A percentile compares a stretch with the other conserved stretches of the same genome.
Conservation (phyloP, 495 filamentous ascomycete genomes). For the Penicillium salamii region DNA sequence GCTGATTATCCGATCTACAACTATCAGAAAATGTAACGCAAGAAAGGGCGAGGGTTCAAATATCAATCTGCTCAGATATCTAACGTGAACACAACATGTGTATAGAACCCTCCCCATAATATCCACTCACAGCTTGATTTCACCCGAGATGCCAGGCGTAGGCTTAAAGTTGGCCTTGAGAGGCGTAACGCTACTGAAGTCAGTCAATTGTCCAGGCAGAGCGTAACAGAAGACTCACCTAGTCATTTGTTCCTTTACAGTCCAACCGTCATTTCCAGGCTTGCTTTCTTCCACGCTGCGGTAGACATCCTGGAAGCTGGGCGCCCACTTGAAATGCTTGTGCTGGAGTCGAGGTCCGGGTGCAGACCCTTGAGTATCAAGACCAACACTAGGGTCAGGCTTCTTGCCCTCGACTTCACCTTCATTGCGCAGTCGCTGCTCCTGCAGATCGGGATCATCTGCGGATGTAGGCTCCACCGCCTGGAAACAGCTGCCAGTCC, state of each 20-base stretch:
- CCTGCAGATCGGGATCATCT: slow-evolving; percentile 47
- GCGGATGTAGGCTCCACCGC: slow-evolving; percentile 51
- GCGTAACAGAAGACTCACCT: slow-evolving; percentile 56
- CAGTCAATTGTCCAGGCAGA: slow-evolving; percentile 6
- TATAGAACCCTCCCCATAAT: slow-evolving; percentile 18
- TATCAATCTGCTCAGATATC: slow-evolving; percentile 31
- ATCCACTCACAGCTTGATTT: slow-evolving; percentile 87
- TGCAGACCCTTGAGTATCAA: slow-evolving; percentile 11
- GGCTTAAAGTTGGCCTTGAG: slow-evolving; percentile 92
- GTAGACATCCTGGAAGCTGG: slow-evolving; percentile 81
- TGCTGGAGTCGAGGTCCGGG: slow-evolving; percentile 51
- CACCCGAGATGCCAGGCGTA: slow-evolving; percentile 60
- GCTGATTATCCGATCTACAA: slow-evolving; percentile 42
- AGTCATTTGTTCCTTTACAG: slow-evolving; percentile 80
- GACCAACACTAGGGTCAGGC: slow-evolving; percentile 2
- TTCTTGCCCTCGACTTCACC: slow-evolving; percentile 47
- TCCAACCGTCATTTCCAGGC: slow-evolving; percentile 94
- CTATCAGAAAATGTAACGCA: slow-evolving; percentile 5
- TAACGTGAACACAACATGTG: slow-evolving; percentile 28
- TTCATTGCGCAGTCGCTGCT: slow-evolving; percentile 60
- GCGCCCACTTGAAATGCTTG: slow-evolving; percentile 93
- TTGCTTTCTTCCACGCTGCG: slow-evolving; percentile 73
- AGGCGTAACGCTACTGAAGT: slow-evolving; percentile 70
- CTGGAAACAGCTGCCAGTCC: slow-evolving; percentile 83
- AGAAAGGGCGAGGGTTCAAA: slow-evolving; percentile 20